phyloP scores from a whole-genome alignment of 2,329 filamentous ascomycete genomes.

The Sclerotinia sclerotiorum region DNA sequence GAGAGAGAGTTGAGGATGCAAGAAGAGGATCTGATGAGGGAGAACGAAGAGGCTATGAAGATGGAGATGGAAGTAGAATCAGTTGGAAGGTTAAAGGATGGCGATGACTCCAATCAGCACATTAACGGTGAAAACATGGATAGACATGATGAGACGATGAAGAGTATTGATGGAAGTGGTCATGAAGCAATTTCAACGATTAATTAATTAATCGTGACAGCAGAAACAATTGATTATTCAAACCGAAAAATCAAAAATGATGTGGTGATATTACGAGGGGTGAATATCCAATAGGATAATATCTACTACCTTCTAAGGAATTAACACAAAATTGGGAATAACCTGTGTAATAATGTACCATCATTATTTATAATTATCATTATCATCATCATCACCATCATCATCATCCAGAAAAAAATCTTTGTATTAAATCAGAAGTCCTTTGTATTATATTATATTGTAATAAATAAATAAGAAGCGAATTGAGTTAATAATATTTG shows the following conservation, averaged over 20 bases:
- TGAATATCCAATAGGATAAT: not conserved
- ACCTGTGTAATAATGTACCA: not conserved
- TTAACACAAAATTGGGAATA: not conserved
- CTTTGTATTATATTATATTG: not conserved
- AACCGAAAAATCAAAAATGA: not conserved
- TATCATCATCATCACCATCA: not conserved
- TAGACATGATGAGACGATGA: not conserved
- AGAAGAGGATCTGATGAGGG: constrained; percentile 35
- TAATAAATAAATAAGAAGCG: not conserved
- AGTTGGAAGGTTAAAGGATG: constrained; percentile 47
- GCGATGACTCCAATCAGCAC: not conserved
- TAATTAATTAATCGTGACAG: not conserved
- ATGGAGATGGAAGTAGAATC: constrained; percentile 57
- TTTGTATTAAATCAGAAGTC: constrained; percentile 4
- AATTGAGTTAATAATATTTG: not conserved
- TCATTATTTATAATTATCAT: not conserved
- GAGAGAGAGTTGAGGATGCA: constrained; percentile 30
- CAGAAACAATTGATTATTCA: not conserved
- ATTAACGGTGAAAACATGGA: not conserved
- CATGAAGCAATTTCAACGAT: not conserved
- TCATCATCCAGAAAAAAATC: not conserved
- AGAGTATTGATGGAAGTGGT: not conserved
- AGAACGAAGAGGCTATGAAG: constrained; percentile 39
- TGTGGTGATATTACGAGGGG: too few species aligned
- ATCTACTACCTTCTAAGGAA: not conserved